These are phyloP conservation scores for Lipomyces yamadae DNA, from an alignment of 805 yeast genomes.

Conservation along the genomic window DNA sequence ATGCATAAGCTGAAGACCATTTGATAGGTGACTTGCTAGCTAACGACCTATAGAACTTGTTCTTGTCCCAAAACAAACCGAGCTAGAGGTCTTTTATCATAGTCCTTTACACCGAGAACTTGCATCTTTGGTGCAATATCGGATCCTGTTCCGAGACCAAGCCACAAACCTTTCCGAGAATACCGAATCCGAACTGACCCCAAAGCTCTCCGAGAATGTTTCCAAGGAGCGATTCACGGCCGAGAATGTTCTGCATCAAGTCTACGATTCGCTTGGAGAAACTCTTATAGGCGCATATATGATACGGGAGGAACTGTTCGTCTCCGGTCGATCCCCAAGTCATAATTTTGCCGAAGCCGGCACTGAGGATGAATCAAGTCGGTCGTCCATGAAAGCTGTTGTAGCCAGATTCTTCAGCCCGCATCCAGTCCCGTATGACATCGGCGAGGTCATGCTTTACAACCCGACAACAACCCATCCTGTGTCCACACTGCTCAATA, in stretches of 20 bases:
- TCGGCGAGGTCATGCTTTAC: background rate
- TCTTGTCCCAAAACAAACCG: background rate
- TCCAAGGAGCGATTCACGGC: background rate
- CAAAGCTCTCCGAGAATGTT: background rate
- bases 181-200: background rate
- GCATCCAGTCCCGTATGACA: background rate
- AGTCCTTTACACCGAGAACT: conserved; percentile 1
- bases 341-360: no score
- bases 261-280: background rate
- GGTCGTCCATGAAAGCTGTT: background rate
- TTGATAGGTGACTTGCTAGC: background rate
- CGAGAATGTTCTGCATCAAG: background rate
- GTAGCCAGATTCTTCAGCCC: background rate
- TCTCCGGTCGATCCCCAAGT: background rate
- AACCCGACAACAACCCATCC: background rate
- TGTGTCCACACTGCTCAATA: background rate
- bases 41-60: background rate
- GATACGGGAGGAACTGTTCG: background rate
- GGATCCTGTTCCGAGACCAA: background rate
- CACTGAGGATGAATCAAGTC: background rate
- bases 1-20: background rate
- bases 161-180: no score
- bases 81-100: background rate
- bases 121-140: background rate
- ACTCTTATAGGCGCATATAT: background rate